Conservation (phyloP, 140 eudicot species). For the Senecio squalidus region DNA sequence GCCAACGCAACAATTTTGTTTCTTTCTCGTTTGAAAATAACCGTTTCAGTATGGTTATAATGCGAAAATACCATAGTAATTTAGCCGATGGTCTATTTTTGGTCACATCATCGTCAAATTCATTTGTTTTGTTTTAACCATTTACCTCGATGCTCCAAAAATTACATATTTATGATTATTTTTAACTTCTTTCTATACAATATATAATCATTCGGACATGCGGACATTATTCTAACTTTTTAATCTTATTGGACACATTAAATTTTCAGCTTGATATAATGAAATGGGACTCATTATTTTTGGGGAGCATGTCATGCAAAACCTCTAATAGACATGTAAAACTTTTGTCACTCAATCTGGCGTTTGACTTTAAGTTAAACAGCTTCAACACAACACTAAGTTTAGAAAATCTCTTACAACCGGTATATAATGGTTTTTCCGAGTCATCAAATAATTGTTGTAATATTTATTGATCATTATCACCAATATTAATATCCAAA, state of each 20-base stretch:
- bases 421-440: too few relatives aligned
- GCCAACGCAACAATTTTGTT: background rate
- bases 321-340: conserved; percentile 1
- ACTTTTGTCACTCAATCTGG: background rate
- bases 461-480: background rate
- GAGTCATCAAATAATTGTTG: background rate
- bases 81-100: background rate
- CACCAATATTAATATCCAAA: background rate
- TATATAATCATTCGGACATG: background rate
- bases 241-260: background rate
- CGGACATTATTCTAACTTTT: background rate
- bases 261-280: background rate
- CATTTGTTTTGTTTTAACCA: background rate
- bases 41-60: background rate
- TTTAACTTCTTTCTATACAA: background rate
- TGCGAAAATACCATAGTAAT: background rate
- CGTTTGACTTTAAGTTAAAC: background rate
- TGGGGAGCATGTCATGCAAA: background rate
- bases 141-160: background rate
- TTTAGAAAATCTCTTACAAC: background rate
- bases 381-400: background rate
- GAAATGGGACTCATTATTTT: background rate
- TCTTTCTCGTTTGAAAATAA: background rate
- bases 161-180: too few relatives aligned
- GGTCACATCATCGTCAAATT: background rate